Base-by-base conservation (phyloP, 1,284 basidiomycete species). In the Termitomyces sp. region DNA sequence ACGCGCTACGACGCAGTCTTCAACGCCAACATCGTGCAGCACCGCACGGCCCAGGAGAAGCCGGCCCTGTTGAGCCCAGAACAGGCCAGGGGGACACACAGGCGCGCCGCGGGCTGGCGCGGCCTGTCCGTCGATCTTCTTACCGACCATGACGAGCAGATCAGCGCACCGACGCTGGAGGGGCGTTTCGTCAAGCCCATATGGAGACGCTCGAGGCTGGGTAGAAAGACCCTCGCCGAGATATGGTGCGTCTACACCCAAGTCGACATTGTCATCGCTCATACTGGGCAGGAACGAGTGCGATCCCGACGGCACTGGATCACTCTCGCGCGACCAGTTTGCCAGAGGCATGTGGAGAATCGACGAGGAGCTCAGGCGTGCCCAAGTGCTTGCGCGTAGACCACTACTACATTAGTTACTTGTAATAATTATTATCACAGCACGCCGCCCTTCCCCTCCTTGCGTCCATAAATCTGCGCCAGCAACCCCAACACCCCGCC, bases 341-440 rank as follows among this genome's bases (percentile, higher is more conserved):
- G 78, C 82, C 30, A 78, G 75, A 55, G 90, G 88, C 39, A 90
- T 91, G 88, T 90, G 88, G 88, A 78, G 81, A 19, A 88, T 92
- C 36, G 90, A 92, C 68, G 88, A 91, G 66, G 89, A 90, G 62
- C 76, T 92, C n/a, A 74, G 85, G 13, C 78, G 79, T 26, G 36
- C n/a, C n/a, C n/a, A n/a, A n/a, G n/a, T n/a, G n/a, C n/a, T n/a
- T n/a, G n/a, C n/a, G n/a, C n/a, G n/a, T n/a, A n/a, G n/a, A n/a
- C n/a, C n/a, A n/a, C n/a, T n/a, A n/a, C n/a, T n/a, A n/a, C n/a
- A n/a, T n/a, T n/a, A n/a, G n/a, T 21, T 50, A 47, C 49, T 51
- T n/a, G 17, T 30, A 38, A 38, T 50, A n/a, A 21, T 34, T 34
- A 33, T 10, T 33, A 33, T 3, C 33, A 13, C 13, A 61, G 76